Percentiles rank a stretch among this genome's conserved stretches.
These are phyloP conservation scores for Ramularia endophylla DNA, from an alignment of 2,329 filamentous ascomycete genomes.

Conservation along the genomic window DNA sequence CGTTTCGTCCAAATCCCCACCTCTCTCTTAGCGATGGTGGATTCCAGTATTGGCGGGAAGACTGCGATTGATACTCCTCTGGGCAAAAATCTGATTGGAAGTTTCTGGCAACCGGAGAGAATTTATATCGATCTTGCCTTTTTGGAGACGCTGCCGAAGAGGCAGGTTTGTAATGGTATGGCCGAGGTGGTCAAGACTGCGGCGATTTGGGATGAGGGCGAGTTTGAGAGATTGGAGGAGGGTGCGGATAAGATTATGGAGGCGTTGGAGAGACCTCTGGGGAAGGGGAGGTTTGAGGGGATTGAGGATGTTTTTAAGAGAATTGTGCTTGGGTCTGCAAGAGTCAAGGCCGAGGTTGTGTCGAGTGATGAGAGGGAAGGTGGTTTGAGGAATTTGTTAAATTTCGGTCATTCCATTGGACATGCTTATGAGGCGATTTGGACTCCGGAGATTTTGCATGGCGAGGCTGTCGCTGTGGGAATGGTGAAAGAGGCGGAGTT, in stretches of 20 bases:
- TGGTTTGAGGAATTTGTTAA: conserved; percentile 86
- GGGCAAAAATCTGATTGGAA: conserved; percentile 92
- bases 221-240: conserved; percentile 78
- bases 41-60: conserved; percentile 97
- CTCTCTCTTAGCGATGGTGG: conserved; percentile 92
- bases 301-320: conserved; percentile 52
- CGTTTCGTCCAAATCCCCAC: conserved; percentile 96
- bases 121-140: conserved; percentile 95
- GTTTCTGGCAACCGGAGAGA: conserved; percentile 92
- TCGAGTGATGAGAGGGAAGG: conserved; percentile 92
- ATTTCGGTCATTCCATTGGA: conserved; percentile 97
- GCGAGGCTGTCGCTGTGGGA: conserved; percentile 91
- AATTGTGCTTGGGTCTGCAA: conserved; percentile 82
- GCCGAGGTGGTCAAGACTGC: conserved; percentile 84
- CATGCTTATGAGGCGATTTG: conserved; percentile 95
- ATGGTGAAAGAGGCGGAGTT: conserved; percentile 98
- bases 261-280: conserved; percentile 57
- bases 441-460: conserved; percentile 90
- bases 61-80: conserved; percentile 95
- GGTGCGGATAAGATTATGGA: conserved; percentile 72
- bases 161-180: conserved; percentile 98
- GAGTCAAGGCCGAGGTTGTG: conserved; percentile 89
- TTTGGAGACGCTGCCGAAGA: conserved; percentile 78
- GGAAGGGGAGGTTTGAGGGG: conserved; percentile 57
- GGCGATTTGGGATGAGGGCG: conserved; percentile 85